These are phyloP conservation scores for Trichoderma sp. DNA, from an alignment of 2,329 filamentous ascomycete genomes.

Conservation along the genomic window DNA sequence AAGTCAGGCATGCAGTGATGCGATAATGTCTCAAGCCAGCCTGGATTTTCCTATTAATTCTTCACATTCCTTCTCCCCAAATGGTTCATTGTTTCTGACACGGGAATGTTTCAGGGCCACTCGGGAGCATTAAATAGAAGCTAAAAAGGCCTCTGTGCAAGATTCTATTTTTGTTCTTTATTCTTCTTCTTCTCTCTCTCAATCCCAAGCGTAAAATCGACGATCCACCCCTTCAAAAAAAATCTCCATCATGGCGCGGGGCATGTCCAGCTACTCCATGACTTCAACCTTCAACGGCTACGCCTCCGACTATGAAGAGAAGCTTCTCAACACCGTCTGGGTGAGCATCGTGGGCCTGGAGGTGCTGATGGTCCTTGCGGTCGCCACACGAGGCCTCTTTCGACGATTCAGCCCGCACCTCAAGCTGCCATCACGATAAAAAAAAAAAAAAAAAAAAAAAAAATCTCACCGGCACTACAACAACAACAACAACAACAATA, in stretches of 20 bases:
- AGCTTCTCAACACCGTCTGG: constrained; percentile 50
- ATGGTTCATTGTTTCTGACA: constrained; percentile 6
- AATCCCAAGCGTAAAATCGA: not conserved
- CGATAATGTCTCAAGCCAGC: not conserved
- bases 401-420: constrained; percentile 30
- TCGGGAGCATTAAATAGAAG: not conserved
- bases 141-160: not conserved
- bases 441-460: not conserved
- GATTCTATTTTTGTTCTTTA: not conserved
- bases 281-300: constrained; percentile 33
- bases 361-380: constrained; percentile 46
- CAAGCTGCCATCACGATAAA: constrained; percentile 20
- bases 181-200: not conserved
- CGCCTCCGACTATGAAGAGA: constrained; percentile 40
- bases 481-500: not conserved
- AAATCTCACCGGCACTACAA: not conserved
- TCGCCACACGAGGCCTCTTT: constrained; percentile 38
- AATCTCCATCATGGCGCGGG: constrained; percentile 17
- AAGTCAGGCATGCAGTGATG: constrained; percentile 19
- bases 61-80: not conserved
- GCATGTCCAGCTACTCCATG: constrained; percentile 24
- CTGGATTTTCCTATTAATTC: not conserved
- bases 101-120: not conserved
- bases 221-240: not conserved
- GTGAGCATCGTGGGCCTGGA: constrained; percentile 50